These are phyloP conservation scores for Solanum rostratum DNA, from an alignment of 257 asterid genomes.

Conservation along the genomic window DNA sequence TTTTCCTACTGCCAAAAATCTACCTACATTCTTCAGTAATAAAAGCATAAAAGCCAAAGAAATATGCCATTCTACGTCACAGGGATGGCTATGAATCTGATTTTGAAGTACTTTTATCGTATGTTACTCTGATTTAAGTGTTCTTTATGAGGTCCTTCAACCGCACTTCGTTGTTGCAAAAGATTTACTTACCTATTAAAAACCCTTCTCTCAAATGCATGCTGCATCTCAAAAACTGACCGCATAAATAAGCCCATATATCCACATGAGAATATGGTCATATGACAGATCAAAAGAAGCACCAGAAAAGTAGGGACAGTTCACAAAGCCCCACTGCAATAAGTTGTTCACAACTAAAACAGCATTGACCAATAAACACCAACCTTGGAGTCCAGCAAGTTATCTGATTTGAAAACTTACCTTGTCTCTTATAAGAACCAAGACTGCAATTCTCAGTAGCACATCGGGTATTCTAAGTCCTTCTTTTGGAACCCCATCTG, in stretches of 20 bases:
- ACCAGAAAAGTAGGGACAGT: background rate
- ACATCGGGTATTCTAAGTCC: slow-evolving; percentile 82
- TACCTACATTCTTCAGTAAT: background rate
- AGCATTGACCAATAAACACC: background rate
- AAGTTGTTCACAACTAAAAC: background rate
- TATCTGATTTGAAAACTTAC: slow-evolving; percentile 29
- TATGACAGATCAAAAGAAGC: background rate
- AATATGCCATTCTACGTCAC: background rate
- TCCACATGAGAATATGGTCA: background rate
- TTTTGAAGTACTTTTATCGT: background rate
- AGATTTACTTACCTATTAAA: background rate
- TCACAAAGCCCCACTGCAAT: background rate
- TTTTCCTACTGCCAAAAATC: background rate
- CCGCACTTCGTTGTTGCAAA: background rate
- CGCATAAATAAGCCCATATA: background rate
- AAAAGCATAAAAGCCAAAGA: background rate
- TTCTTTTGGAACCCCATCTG: slow-evolving; percentile 99
- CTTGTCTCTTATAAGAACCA: slow-evolving; percentile 64
- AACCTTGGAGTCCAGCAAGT: background rate
- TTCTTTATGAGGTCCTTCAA: background rate
- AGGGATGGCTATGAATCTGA: background rate
- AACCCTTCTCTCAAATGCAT: background rate
- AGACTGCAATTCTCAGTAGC: slow-evolving; percentile 64
- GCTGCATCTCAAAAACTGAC: background rate
- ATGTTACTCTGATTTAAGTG: background rate